Evolutionary conservation across 1,284 basidiomycete species (phyloP).

Genomic region (Sutorius eximius): DNA sequence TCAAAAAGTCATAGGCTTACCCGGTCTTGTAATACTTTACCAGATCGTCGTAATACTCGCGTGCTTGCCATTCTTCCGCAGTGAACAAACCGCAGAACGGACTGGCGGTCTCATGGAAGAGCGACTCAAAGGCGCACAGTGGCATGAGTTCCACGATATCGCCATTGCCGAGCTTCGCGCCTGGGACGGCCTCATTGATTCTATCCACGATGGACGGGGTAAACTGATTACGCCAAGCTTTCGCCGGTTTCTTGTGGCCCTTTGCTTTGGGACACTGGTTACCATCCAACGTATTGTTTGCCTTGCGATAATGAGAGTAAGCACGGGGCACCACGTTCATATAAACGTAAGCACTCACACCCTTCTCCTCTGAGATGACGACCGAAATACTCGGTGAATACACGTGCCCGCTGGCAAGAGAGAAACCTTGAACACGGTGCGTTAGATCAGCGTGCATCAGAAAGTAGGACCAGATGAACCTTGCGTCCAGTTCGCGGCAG

Average conservation of each 20-base stretch:
- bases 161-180: slow-evolving; percentile 54
- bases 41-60: slow-evolving; percentile 73
- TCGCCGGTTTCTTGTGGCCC: slow-evolving; percentile 43
- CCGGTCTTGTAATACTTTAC: slow-evolving; percentile 77
- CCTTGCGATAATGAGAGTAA: slow-evolving; percentile 29
- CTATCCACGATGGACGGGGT: slow-evolving; percentile 57
- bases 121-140: slow-evolving; percentile 78
- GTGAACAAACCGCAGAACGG: slow-evolving; percentile 74
- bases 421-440: slow-evolving; percentile 46
- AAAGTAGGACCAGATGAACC: slow-evolving; percentile 38
- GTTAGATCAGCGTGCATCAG: not conserved
- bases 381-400: slow-evolving; percentile 50
- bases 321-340: not conserved
- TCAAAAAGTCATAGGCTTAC: slow-evolving; percentile 35
- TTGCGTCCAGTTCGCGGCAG: slow-evolving; percentile 70
- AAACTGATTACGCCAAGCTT: slow-evolving; percentile 56
- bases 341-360: slow-evolving; percentile 35
- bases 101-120: slow-evolving; percentile 55
- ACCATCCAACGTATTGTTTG: slow-evolving; percentile 76
- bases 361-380: slow-evolving; percentile 57
- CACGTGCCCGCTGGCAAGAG: slow-evolving; percentile 41
- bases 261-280: slow-evolving; percentile 65
- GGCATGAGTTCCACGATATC: slow-evolving; percentile 68
- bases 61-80: slow-evolving; percentile 55
- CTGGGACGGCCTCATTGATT: slow-evolving; percentile 62